Evolutionary conservation across 1,284 basidiomycete species (phyloP).

Genomic region (Ustilago cynodontis): DNA sequence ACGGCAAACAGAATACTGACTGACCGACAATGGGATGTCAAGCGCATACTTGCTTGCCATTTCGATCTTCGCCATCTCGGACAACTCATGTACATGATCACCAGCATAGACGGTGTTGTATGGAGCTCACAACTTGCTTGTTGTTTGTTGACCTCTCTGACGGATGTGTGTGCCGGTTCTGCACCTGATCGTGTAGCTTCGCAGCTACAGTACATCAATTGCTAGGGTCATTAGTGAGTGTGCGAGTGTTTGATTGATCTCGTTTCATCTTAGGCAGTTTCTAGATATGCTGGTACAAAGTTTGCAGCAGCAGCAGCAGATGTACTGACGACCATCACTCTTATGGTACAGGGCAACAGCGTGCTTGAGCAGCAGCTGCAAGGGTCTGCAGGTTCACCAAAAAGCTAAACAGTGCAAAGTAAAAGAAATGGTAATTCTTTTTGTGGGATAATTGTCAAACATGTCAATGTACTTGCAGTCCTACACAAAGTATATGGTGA

Average conservation of each 20-base stretch:
- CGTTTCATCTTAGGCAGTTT: neutral
- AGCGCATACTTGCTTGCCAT: neutral
- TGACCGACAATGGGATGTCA: neutral
- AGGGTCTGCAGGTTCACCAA: too few species aligned
- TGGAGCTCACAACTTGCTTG: neutral
- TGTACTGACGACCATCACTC: neutral
- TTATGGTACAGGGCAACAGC: neutral
- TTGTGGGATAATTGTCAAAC: too few species aligned
- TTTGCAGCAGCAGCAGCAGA: too few species aligned
- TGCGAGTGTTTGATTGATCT: neutral
- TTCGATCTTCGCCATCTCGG: neutral
- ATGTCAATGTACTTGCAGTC: too few species aligned
- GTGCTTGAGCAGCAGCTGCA: neutral
- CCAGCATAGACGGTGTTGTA: neutral
- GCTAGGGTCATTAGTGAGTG: neutral
- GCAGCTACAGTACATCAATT: too few species aligned
- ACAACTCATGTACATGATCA: neutral
- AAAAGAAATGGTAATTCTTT: too few species aligned
- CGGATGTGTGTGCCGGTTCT: neutral
- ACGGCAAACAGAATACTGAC: neutral
- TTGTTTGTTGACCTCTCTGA: neutral
- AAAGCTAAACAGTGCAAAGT: too few species aligned
- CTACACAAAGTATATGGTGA: too few species aligned
- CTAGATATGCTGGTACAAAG: neutral
- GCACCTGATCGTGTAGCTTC: neutral